Base-by-base conservation (phyloP, 495 filamentous ascomycete species). In the Hypoxylon crocopeplum region DNA sequence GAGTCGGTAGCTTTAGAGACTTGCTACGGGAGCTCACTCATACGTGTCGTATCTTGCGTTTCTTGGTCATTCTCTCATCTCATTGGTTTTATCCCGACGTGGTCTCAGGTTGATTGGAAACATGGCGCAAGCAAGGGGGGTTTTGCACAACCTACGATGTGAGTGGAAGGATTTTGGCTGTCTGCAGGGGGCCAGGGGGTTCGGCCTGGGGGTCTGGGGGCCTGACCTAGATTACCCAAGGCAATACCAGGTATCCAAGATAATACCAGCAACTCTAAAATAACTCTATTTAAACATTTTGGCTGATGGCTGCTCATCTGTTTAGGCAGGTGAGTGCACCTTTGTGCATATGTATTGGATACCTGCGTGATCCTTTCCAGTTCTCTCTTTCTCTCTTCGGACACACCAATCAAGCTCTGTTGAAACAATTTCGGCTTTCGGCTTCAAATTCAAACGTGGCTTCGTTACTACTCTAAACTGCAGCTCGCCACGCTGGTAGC, bases 261-360 rank as follows among this genome's bases (percentile, higher is more conserved):
- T 29, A 29, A 10, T 10, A 29, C 10, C 7, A 34, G 39, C 48
- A 58, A 59, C 55, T 64, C 50, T 55, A 64, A 63, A 64, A 55
- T 51, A 64, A 64, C 55, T 51, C 46, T 59, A 64, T 64, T 47
- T 48, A 59, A 59, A 51, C 55, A 37, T 51, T 27, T 27, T 41
- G 38, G 40, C 21, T 33, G 34, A 22, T 52, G 46, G 15, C 44
- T 56, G 45, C 50, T 21, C 13, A 33, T 49, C 38, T 37, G 34
- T 39, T 56, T 56, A 64, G 61, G 61, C 61, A 64, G 55, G 61
- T 64, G 33, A 29, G 46, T 37, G 38, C 22, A 21, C 13, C 20
- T 13, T 10, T 40, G 45, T 53, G 46, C 45, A 47, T 54, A 64
- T 51, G 55, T 59, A 64, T 51, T 59, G 45, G 61, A 62, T 42